Percentiles rank a stretch among this genome's conserved stretches.
Conservation (phyloP, 306 rosid species). For the Crotalaria pallida region DNA sequence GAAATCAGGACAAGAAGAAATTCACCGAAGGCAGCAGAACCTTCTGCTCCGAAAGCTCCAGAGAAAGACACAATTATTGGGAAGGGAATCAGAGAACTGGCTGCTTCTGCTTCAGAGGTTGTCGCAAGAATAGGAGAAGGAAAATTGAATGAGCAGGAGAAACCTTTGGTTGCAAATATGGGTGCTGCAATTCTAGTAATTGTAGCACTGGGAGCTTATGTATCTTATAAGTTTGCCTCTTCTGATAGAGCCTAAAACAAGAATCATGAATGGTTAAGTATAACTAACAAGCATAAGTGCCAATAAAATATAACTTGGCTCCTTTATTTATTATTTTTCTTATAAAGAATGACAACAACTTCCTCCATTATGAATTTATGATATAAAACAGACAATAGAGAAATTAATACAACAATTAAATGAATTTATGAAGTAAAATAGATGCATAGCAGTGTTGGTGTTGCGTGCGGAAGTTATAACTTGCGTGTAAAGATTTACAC, state of each 20-base stretch:
- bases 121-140: conserved; percentile 23
- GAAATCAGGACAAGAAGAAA: conserved; percentile 24
- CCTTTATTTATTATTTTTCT: not conserved
- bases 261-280: not conserved
- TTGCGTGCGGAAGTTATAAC: not conserved
- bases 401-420: not conserved
- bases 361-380: too few relatives aligned
- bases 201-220: conserved; percentile 47
- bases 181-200: conserved; percentile 54
- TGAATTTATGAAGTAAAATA: not conserved
- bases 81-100: conserved; percentile 26
- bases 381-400: not conserved
- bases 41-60: not conserved
- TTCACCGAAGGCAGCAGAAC: not conserved
- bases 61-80: conserved; percentile 13
- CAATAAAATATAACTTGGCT: not conserved
- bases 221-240: conserved; percentile 32
- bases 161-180: conserved; percentile 41
- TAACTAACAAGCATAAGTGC: not conserved
- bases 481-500: not conserved
- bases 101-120: conserved; percentile 17
- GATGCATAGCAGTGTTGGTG: not conserved
- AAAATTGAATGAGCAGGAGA: conserved; percentile 37
- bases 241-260: conserved; percentile 24
- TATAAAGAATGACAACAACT: not conserved